Percentiles rank a stretch among this genome's conserved stretches.
Evolutionary conservation across 148 eudicot genomes (phyloP).

Genomic region (Silene conica): DNA sequence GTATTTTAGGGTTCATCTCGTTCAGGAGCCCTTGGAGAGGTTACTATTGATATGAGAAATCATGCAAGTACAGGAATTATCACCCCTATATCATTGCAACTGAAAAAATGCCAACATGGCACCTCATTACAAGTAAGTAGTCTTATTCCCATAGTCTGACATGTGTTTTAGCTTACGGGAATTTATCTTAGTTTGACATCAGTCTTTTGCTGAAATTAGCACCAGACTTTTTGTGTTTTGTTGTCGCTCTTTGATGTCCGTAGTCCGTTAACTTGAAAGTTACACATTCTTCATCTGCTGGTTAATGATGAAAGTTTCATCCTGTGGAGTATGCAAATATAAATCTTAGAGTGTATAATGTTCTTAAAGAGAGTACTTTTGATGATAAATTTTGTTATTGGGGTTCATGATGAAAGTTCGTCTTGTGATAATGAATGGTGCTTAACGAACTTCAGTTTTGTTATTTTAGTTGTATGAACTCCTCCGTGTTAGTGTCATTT

Average conservation of each 20-base stretch:
- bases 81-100: slow-evolving; percentile 41
- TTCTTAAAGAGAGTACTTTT: too few relatives aligned
- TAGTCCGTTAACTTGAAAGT: not conserved
- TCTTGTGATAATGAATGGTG: not conserved
- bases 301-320: not conserved
- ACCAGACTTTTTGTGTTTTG: not conserved
- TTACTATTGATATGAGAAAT: slow-evolving; percentile 44
- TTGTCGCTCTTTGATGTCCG: not conserved
- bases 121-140: slow-evolving; percentile 55
- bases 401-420: not conserved
- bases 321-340: not conserved
- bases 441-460: not conserved
- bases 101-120: slow-evolving; percentile 57
- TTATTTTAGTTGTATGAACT: not conserved
- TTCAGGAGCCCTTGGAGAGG: slow-evolving; percentile 74
- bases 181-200: not conserved
- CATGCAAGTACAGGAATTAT: slow-evolving; percentile 41
- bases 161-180: too few relatives aligned
- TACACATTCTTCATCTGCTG: not conserved
- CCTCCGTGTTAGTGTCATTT: not conserved
- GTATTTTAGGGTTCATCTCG: slow-evolving; percentile 59
- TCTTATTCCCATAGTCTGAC: not conserved
- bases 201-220: too few relatives aligned
- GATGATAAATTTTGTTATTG: not conserved
- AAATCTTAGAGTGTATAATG: not conserved